Percentiles rank a stretch among this genome's conserved stretches.
These are phyloP conservation scores for Waitea zeae DNA, from an alignment of 1,284 basidiomycete genomes.

Conservation along the genomic window DNA sequence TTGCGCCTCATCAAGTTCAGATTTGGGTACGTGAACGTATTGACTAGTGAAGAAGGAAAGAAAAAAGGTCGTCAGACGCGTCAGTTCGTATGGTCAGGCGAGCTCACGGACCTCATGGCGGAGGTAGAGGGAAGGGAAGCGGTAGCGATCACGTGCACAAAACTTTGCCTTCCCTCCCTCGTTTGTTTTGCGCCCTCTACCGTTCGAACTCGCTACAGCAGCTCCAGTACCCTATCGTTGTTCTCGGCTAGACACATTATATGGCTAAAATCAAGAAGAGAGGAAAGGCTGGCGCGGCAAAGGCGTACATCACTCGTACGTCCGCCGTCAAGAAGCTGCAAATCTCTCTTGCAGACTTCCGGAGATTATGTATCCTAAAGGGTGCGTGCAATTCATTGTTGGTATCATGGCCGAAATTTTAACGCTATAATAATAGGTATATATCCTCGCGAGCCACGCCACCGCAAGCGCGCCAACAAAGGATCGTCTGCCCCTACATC, in stretches of 20 bases:
- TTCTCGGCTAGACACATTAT: constrained; percentile 4
- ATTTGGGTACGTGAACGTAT: constrained; percentile 93
- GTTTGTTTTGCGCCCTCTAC: constrained; percentile 3
- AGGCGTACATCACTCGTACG: constrained; percentile 88
- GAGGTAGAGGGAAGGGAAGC: constrained; percentile 1
- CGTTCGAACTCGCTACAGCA: constrained; percentile 2
- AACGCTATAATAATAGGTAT: constrained; percentile 44
- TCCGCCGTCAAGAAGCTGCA: constrained; percentile 87
- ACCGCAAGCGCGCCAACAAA: constrained; percentile 92
- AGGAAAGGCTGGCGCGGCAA: constrained; percentile 87
- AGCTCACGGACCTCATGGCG: constrained; percentile 5
- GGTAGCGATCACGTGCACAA: not conserved
- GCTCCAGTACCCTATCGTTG: constrained; percentile 6
- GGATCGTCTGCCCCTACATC: constrained; percentile 93
- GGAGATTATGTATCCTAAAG: constrained; percentile 94
- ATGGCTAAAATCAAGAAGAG: constrained; percentile 88
- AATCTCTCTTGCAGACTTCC: constrained; percentile 93
- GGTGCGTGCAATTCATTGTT: constrained; percentile 28
- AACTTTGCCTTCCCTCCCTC: constrained; percentile 1
- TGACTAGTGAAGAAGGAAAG: constrained; percentile 37
- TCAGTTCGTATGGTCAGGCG: no score
- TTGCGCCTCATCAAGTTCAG: constrained; percentile 94
- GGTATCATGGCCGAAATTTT: constrained; percentile 1
- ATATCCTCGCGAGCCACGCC: constrained; percentile 90
- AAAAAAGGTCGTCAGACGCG: not conserved